phyloP scores from a whole-genome alignment of 2,329 filamentous ascomycete genomes.

The Sporothrix dimorphospora region DNA sequence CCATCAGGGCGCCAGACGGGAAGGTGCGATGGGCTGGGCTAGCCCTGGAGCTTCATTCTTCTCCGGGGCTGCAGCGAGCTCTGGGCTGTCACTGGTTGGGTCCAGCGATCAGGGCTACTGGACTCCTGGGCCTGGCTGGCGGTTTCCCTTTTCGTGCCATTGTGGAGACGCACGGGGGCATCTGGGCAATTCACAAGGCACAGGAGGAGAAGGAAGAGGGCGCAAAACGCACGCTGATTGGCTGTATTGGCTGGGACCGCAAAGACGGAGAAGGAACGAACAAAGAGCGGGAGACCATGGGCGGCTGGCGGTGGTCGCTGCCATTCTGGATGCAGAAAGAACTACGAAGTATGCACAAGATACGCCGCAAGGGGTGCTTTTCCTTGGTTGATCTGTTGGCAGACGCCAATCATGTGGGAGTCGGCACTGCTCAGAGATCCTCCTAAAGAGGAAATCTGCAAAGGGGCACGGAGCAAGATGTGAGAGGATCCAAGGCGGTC shows the following conservation, averaged over 20 bases:
- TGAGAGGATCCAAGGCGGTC: background rate
- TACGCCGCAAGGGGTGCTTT: slow-evolving; percentile 1
- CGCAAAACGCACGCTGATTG: slow-evolving; percentile 1
- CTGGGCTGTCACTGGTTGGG: background rate
- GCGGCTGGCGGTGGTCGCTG: slow-evolving; percentile 22
- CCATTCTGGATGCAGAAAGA: slow-evolving; percentile 18
- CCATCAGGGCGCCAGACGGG: background rate
- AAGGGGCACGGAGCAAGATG: background rate
- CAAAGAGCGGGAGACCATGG: slow-evolving; percentile 11
- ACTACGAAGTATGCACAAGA: background rate
- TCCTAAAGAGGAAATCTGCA: background rate
- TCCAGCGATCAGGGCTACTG: slow-evolving; percentile 11
- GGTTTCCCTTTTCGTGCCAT: slow-evolving; percentile 9
- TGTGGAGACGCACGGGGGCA: slow-evolving; percentile 20
- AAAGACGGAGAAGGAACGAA: slow-evolving; percentile 1
- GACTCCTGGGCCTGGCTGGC: slow-evolving; percentile 21
- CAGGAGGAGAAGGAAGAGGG: background rate
- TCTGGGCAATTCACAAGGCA: slow-evolving; percentile 1
- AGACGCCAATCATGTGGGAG: background rate
- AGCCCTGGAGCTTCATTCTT: background rate
- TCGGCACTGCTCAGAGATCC: background rate
- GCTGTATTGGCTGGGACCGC: background rate
- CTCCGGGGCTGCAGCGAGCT: slow-evolving; percentile 9
- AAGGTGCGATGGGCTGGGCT: background rate
- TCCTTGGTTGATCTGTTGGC: background rate